Conservation (phyloP, 2,329 filamentous ascomycete species). For the Scolecobasidium constrictum region DNA sequence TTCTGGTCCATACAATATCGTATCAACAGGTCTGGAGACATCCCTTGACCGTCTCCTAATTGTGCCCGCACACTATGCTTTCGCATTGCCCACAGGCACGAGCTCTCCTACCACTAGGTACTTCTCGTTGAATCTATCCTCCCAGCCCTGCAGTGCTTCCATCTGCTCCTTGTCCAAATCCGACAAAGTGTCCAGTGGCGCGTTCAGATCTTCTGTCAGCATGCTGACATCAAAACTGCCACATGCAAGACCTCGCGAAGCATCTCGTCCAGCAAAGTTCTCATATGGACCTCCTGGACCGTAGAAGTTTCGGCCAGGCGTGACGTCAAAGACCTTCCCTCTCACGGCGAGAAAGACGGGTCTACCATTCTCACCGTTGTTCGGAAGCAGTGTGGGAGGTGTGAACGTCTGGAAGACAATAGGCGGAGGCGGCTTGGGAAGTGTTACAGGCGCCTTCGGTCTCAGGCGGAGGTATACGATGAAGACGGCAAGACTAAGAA, state of each 20-base stretch:
- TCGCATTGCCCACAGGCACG: slow-evolving; percentile 52
- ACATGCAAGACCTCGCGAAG: slow-evolving; percentile 74
- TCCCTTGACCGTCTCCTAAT: no score
- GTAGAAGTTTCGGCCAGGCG: slow-evolving; percentile 82
- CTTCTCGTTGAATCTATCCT: slow-evolving; percentile 86
- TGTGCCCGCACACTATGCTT: slow-evolving; percentile 31
- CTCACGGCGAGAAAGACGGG: slow-evolving; percentile 89
- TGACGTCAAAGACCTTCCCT: slow-evolving; percentile 84
- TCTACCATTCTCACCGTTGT: slow-evolving; percentile 61
- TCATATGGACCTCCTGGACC: slow-evolving; percentile 89
- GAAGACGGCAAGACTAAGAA: slow-evolving; percentile 46
- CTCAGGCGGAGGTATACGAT: slow-evolving; percentile 49
- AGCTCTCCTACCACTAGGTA: slow-evolving; percentile 89
- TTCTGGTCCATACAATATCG: no score
- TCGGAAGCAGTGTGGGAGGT: slow-evolving; percentile 70
- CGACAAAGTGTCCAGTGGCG: slow-evolving; percentile 64
- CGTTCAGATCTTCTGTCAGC: slow-evolving; percentile 84
- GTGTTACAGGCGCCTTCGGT: slow-evolving; percentile 37
- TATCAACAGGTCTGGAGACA: no score
- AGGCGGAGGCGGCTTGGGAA: slow-evolving; percentile 51
- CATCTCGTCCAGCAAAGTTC: slow-evolving; percentile 92
- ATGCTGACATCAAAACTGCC: slow-evolving; percentile 93
- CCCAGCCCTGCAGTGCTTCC: slow-evolving; percentile 81
- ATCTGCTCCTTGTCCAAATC: slow-evolving; percentile 64
- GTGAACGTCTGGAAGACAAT: slow-evolving; percentile 83